Base-by-base conservation (phyloP, 345 rosid genomes). In the Eucalyptus shirleyi region DNA sequence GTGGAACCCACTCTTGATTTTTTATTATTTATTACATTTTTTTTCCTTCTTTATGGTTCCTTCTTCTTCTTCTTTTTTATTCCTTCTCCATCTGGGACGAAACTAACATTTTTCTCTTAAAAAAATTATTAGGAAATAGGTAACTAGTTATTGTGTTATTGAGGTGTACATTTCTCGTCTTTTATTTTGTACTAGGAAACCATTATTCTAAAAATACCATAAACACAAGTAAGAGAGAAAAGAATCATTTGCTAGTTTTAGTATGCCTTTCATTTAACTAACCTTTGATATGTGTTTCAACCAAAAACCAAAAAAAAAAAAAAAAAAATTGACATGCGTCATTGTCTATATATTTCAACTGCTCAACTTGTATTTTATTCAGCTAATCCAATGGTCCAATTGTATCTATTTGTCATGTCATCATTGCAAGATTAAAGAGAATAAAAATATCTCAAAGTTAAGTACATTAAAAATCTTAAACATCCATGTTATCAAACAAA, bases 41-140 rank as follows among this genome's bases (percentile, higher is more conserved):
- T 17, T 3, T 6, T 2, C 8, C 32, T 28, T 60, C 32, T 30
- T 69, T 37, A 34, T 34, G 37, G 4, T 37, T 69, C 9, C 1
- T 5, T 6, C 4, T 42, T 42, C 23, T 18, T 69, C 21, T 5
- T 50, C 19, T 50, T 18, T 3, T 5, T 69, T 37, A 3, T 34
- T 5, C 4, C 23, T 62, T 30, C 18, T 62, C 69, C 69, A 30
- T 28, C 18, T 4, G 1, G 34, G 34, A 62, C 4, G 34, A 62
- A 14, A 13, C 0, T 30, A 4, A 0, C 9, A 45, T 0, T 0
- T 0, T 45, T 10, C 49, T 45, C 49, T 45, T 45, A 2, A 45
- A 45, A 51, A 45, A 24, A 59, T 24, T 24, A 10, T 42, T 42
- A 42, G 44, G 2, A 62, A 42, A 42, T 42, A 42, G 44, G 0